Evolutionary conservation across 495 filamentous ascomycete genomes (phyloP), one percentile per base, ranked within the genome.

Genomic region (Platismatia glauca): DNA sequence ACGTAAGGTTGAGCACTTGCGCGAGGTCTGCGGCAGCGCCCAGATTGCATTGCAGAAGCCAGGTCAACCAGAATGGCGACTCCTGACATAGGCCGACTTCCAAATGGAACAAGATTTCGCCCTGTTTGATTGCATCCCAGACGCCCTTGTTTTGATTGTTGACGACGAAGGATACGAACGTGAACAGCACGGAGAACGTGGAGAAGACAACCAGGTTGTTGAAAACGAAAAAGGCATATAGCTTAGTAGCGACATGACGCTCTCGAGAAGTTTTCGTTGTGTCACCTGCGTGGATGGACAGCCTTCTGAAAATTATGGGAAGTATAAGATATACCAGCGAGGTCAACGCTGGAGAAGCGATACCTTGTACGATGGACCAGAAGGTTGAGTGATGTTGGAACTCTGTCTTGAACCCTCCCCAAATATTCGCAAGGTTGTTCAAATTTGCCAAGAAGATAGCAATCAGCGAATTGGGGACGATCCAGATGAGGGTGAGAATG

Each of bases 171-270:
- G 84, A 69, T 18, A 89, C 76, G 67, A 90, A 90, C 4, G 74
- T 79, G 86, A 89, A 96, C 13, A 89, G 73, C 18, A 88, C 85
- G 1, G 82, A 81, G 74, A 99, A 99, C 22, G 96, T 75, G 24
- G 91, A 95, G 76, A 97, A 97, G 62, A 97, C 85, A 68, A 97
- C 74, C 55, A 97, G 76, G 71, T 97, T 97, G 79, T 99, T 99
- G 81, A 99, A 89, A 55, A 97, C 84, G 76, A 97, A 97, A 75
- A 99, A 99, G 18, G 90, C 80, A 72, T 96, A 99, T 3, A 99
- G 81, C 70, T 95, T 94, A 58, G 84, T 83, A 34, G 91, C 82
- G 66, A 98, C 94, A 72, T 97, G 91, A n/a, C 90, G 82, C 67
- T 98, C 94, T 39, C 94, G 84, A 24, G 89, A 89, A 5, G 91